These are phyloP conservation scores for Magnusiomyces sp. DNA, from an alignment of 1,139 yeast species.

Conservation along the genomic window DNA sequence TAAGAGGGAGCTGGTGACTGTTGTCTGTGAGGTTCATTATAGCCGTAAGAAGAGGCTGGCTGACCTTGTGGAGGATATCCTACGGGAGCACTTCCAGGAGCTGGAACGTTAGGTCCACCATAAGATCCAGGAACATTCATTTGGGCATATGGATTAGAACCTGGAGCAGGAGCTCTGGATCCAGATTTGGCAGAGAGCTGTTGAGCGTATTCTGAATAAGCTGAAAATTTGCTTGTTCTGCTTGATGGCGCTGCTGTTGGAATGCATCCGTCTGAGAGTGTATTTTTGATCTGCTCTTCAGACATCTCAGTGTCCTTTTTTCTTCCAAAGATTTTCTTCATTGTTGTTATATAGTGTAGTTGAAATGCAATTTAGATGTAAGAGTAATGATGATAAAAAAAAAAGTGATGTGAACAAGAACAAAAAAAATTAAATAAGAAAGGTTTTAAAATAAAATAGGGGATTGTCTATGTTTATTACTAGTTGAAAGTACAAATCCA, in stretches of 20 bases:
- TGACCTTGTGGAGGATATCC: too few species aligned
- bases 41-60: constrained; percentile 8
- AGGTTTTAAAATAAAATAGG: too few species aligned
- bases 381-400: too few species aligned
- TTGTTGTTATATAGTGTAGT: not conserved
- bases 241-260: constrained; percentile 18
- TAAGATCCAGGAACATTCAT: constrained; percentile 3
- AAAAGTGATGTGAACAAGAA: too few species aligned
- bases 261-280: constrained; percentile 26
- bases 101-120: not conserved
- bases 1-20: constrained; percentile 15
- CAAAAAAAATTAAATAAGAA: too few species aligned
- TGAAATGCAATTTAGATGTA: too few species aligned
- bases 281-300: constrained; percentile 29
- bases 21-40: constrained; percentile 18
- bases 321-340: constrained; percentile 27
- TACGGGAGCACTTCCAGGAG: not conserved
- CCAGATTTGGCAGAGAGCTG: constrained; percentile 16
- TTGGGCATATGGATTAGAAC: constrained; percentile 15
- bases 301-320: constrained; percentile 31
- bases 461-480: too few species aligned
- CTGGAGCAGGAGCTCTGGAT: constrained; percentile 10
- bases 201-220: constrained; percentile 30
- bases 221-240: constrained; percentile 30
- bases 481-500: too few species aligned